Conservation (phyloP, 2,329 filamentous ascomycete genomes). For the Diaporthe vaccinii region DNA sequence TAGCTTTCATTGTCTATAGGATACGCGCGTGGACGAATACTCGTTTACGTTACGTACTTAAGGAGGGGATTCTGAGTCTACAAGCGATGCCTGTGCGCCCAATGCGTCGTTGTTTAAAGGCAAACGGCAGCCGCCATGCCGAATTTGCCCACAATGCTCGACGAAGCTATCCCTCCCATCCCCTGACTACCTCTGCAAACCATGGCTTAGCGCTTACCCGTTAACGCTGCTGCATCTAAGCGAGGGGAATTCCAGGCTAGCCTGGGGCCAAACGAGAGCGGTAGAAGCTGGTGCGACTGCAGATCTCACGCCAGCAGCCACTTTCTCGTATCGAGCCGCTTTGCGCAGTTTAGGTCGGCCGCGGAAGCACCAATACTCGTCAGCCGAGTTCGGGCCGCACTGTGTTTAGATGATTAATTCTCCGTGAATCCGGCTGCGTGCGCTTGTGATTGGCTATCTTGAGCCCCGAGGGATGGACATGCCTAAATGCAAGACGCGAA, state of each 20-base stretch:
- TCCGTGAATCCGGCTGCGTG: neutral
- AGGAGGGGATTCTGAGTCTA: neutral
- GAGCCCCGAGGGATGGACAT: neutral
- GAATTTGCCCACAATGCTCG: neutral
- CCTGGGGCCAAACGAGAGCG: neutral
- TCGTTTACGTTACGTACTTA: neutral
- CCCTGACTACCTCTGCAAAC: neutral
- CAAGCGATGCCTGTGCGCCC: neutral
- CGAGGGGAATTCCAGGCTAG: neutral
- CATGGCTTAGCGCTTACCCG: constrained; percentile 11
- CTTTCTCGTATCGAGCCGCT: constrained; percentile 10
- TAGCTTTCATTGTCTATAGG: neutral
- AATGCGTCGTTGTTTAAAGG: neutral
- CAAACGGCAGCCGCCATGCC: constrained; percentile 1
- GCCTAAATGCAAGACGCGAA: neutral
- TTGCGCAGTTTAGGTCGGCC: neutral
- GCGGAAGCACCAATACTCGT: neutral
- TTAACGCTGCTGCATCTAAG: neutral
- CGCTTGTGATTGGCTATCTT: neutral
- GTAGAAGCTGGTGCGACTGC: constrained; percentile 10
- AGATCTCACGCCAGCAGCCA: constrained; percentile 17
- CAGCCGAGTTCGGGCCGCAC: neutral
- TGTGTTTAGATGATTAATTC: neutral
- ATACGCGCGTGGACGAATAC: neutral
- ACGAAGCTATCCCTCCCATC: neutral